phyloP scores from a whole-genome alignment of 2,329 filamentous ascomycete genomes.

The Fusarium albidum region DNA sequence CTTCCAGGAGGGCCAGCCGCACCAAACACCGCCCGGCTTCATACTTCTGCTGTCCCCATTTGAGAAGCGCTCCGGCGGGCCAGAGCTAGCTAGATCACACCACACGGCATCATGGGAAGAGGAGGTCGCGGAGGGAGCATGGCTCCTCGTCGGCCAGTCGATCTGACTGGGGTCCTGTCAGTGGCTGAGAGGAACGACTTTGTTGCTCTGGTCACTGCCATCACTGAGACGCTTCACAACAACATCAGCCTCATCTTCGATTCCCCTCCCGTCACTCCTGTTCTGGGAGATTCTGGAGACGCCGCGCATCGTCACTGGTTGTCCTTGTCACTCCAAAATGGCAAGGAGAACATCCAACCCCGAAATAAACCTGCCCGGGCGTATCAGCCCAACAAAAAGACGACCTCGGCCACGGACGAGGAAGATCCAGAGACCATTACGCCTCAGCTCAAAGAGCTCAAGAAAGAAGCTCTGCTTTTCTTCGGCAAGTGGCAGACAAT shows the following conservation, averaged over 20 bases:
- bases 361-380: slow-evolving; percentile 8
- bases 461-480: slow-evolving; percentile 71
- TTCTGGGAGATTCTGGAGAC: slow-evolving; percentile 41
- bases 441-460: slow-evolving; percentile 68
- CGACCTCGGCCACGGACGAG: slow-evolving; percentile 42
- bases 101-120: slow-evolving; percentile 49
- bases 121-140: slow-evolving; percentile 46
- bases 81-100: neutral
- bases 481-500: slow-evolving; percentile 83
- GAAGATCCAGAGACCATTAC: slow-evolving; percentile 48
- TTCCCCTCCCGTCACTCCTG: slow-evolving; percentile 48
- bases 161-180: slow-evolving; percentile 59
- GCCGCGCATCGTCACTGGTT: slow-evolving; percentile 47
- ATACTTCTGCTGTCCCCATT: neutral
- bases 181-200: slow-evolving; percentile 61
- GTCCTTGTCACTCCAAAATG: slow-evolving; percentile 44
- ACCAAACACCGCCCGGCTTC: neutral
- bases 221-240: slow-evolving; percentile 64
- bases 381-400: slow-evolving; percentile 37
- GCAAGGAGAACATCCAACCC: slow-evolving; percentile 33
- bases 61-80: neutral
- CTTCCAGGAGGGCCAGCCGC: neutral
- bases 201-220: slow-evolving; percentile 57
- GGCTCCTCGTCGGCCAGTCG: slow-evolving; percentile 54
- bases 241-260: slow-evolving; percentile 63